These are phyloP conservation scores for Tolypocladium sp. DNA, from an alignment of 2,329 filamentous ascomycete species.

Conservation along the genomic window DNA sequence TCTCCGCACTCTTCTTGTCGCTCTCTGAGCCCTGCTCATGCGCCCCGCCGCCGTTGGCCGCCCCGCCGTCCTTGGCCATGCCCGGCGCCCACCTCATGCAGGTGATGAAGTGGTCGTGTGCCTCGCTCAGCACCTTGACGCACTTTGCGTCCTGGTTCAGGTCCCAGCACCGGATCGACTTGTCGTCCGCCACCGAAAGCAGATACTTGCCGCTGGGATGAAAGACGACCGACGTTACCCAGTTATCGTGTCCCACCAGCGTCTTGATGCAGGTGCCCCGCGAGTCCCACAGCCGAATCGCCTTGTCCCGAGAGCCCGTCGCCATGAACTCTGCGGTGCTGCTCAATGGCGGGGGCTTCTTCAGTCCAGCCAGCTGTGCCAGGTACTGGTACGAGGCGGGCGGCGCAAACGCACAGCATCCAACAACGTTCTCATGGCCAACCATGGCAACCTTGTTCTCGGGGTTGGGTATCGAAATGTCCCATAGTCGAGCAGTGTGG, in stretches of 20 bases:
- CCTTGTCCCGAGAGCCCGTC: slow-evolving; percentile 83
- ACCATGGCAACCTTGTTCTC: slow-evolving; percentile 72
- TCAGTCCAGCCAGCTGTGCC: slow-evolving; percentile 68
- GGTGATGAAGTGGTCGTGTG: slow-evolving; percentile 76
- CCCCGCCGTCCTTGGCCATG: slow-evolving; percentile 7
- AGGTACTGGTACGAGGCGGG: slow-evolving; percentile 69
- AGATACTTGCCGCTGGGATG: slow-evolving; percentile 90
- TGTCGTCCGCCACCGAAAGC: slow-evolving; percentile 79
- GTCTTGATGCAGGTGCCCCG: slow-evolving; percentile 79
- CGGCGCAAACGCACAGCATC: slow-evolving; percentile 83
- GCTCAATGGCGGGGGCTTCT: slow-evolving; percentile 65
- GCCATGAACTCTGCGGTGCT: slow-evolving; percentile 82
- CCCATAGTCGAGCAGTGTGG: slow-evolving; percentile 74
- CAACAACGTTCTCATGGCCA: slow-evolving; percentile 76
- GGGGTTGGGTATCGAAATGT: slow-evolving; percentile 52
- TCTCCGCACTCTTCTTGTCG: slow-evolving; percentile 39
- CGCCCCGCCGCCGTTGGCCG: slow-evolving; percentile 4
- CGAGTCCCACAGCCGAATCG: slow-evolving; percentile 81
- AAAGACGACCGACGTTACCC: slow-evolving; percentile 79
- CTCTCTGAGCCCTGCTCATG: slow-evolving; percentile 8
- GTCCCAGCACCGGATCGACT: slow-evolving; percentile 91
- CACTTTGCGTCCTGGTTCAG: slow-evolving; percentile 82
- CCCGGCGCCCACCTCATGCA: slow-evolving; percentile 81
- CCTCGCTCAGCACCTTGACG: slow-evolving; percentile 70
- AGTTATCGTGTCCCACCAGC: slow-evolving; percentile 84